These are phyloP conservation scores for Rhodamnia argentea DNA, from an alignment of 345 rosid species.

Conservation along the genomic window DNA sequence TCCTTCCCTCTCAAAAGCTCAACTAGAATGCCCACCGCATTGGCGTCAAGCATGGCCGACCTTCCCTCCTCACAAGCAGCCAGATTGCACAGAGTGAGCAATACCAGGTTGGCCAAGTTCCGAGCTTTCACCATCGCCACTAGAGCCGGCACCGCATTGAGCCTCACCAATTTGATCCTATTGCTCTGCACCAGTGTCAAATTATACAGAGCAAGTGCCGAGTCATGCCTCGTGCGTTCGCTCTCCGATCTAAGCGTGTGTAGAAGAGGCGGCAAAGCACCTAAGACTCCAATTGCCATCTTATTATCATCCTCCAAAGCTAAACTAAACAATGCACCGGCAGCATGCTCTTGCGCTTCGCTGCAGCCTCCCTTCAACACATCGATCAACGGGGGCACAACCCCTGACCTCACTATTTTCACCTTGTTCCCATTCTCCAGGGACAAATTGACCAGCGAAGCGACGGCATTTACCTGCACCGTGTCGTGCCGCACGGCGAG, in stretches of 20 bases:
- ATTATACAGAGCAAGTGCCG: constrained; percentile 70
- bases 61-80: constrained; percentile 63
- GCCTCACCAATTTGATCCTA: constrained; percentile 45
- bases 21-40: constrained; percentile 51
- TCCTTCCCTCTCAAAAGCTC: constrained; percentile 38
- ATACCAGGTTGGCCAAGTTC: constrained; percentile 32
- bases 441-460: constrained; percentile 66
- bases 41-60: constrained; percentile 58
- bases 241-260: constrained; percentile 55
- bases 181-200: constrained; percentile 55
- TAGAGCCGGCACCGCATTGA: constrained; percentile 54
- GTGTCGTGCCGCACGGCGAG: constrained; percentile 44
- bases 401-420: constrained; percentile 60
- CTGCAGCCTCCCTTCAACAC: constrained; percentile 52
- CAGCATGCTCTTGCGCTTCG: constrained; percentile 71
- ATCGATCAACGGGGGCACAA: constrained; percentile 57
- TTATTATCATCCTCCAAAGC: constrained; percentile 70
- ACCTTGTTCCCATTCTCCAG: constrained; percentile 57
- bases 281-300: constrained; percentile 79
- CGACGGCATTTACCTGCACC: constrained; percentile 65
- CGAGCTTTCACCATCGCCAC: constrained; percentile 42
- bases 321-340: constrained; percentile 69
- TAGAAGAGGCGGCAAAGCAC: constrained; percentile 70
- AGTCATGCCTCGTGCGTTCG: constrained; percentile 55
- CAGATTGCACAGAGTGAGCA: constrained; percentile 52